Evolutionary conservation across 179 eudicot genomes (phyloP).

Genomic region (Silene coronaria): DNA sequence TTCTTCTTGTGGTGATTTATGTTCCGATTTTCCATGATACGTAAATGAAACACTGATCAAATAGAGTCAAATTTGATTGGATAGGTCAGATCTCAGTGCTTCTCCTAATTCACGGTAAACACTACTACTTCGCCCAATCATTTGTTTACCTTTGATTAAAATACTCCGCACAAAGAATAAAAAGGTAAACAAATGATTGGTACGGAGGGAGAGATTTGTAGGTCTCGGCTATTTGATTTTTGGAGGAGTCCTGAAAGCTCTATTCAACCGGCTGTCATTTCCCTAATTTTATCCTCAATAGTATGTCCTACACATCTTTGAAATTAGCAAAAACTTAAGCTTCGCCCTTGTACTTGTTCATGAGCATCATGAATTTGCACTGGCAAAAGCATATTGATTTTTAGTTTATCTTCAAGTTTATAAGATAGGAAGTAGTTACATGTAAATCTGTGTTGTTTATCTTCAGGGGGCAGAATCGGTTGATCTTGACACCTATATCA

Average conservation of each 20-base stretch:
- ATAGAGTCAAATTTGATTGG: not conserved
- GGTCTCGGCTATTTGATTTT: not conserved
- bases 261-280: not conserved
- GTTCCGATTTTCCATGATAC: not conserved
- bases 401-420: not conserved
- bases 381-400: not conserved
- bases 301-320: not conserved
- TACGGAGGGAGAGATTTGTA: not conserved
- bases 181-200: too few relatives aligned
- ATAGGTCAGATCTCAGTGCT: not conserved
- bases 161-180: too few relatives aligned
- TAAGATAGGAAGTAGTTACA: not conserved
- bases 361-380: not conserved
- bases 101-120: not conserved
- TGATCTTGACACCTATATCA: constrained; percentile 62
- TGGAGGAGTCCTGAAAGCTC: not conserved
- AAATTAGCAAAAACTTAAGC: not conserved
- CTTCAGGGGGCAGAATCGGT: constrained; percentile 49
- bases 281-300: not conserved
- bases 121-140: too few relatives aligned
- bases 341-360: not conserved
- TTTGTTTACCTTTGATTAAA: too few relatives aligned
- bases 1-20: not conserved
- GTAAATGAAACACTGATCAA: not conserved
- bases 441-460: constrained; percentile 16